Evolutionary conservation across 2,329 filamentous ascomycete genomes (phyloP), one percentile per base, ranked within the genome.

Genomic region (Emergomyces orientalis): DNA sequence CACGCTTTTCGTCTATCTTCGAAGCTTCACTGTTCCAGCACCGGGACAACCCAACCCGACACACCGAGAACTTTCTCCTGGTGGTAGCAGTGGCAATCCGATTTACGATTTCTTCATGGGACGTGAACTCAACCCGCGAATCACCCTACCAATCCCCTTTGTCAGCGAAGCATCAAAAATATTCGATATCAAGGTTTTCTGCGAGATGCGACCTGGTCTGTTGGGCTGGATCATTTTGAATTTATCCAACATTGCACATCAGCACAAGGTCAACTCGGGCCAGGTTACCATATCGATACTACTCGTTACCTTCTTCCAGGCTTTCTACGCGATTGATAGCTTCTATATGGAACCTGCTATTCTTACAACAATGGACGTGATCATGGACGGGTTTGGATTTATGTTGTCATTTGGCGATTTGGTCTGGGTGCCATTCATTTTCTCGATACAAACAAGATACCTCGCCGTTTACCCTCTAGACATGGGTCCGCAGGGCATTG

Each of bases 31-130:
- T 61, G 89, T 96, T 66, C 59, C 59, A 19, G 68, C 69, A 4
- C 71, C 75, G 1, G 75, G 76, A 1, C 90, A 95, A 73, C 79
- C 82, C 17, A 90, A 95, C 73, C 79, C 82, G 14, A 82, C 88
- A 57, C 79, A 84, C 65, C 89, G 92, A 49, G 87, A 94, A 73
- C 82, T 97, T 8, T 92, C 92, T 0, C 84, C 85, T 1, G 91
- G 92, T 52, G 92, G 91, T 19, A 84, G 89, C 71, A 86, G 86
- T 1, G 92, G 91, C 63, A 97, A 96, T 75, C 78, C 91, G 66
- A 77, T 97, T 45, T 97, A 97, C 75, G 93, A 97, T 76, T 97
- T 91, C 86, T 97, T 91, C 78, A 97, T 97, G 67, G 93, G 93
- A 25, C 89, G 93, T 34, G 93, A 97, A 76, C 86, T 97, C 65